These are phyloP conservation scores for Clathrospora elynae DNA, from an alignment of 2,329 filamentous ascomycete genomes.

Conservation along the genomic window DNA sequence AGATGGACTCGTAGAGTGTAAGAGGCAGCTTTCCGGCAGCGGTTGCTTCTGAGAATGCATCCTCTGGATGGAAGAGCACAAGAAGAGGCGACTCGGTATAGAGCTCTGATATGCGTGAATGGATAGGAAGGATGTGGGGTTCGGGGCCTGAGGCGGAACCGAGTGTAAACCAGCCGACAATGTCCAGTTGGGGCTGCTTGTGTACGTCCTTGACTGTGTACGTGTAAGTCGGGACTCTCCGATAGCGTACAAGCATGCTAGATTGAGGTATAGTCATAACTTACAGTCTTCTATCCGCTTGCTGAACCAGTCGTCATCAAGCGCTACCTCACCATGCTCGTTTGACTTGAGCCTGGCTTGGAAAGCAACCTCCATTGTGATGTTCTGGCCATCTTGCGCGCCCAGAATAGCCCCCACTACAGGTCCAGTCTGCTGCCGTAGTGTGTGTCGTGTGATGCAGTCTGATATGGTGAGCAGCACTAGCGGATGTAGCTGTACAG, in stretches of 20 bases:
- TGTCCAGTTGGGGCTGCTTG: conserved; percentile 74
- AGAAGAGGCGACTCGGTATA: conserved; percentile 88
- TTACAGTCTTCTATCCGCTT: conserved; percentile 83
- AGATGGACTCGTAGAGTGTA: conserved; percentile 84
- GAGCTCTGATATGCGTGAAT: conserved; percentile 73
- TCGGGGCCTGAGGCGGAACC: conserved; percentile 74
- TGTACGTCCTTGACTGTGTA: conserved; percentile 88
- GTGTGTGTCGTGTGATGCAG: conserved; percentile 88
- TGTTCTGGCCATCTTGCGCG: conserved; percentile 85
- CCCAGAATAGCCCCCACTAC: conserved; percentile 88
- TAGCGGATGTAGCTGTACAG: conserved; percentile 86
- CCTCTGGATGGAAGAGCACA: conserved; percentile 79
- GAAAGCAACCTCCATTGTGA: conserved; percentile 92
- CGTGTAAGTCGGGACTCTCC: too few relatives aligned
- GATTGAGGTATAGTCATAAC: conserved; percentile 44
- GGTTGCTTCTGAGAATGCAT: conserved; percentile 56
- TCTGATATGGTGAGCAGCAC: conserved; percentile 96
- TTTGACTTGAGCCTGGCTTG: conserved; percentile 66
- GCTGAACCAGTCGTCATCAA: conserved; percentile 75
- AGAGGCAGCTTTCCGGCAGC: conserved; percentile 83
- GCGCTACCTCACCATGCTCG: conserved; percentile 61
- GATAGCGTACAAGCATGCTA: too few relatives aligned
- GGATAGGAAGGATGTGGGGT: conserved; percentile 69
- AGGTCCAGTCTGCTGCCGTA: conserved; percentile 75
- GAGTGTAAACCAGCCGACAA: conserved; percentile 92